These are phyloP conservation scores for Theobroma grandiflorum DNA, from an alignment of 441 rosid genomes.

Conservation along the genomic window DNA sequence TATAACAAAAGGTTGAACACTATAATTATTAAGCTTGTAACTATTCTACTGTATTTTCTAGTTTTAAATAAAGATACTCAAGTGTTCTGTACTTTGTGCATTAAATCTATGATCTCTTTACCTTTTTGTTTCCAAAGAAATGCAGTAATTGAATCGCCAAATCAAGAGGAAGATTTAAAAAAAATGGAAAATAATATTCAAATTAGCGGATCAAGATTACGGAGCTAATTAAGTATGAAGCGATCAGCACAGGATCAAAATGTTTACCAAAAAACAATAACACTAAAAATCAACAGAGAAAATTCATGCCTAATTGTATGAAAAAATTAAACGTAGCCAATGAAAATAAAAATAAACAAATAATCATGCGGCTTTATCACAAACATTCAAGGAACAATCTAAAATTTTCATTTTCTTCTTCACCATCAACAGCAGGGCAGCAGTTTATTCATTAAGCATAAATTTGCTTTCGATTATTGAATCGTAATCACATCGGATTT, in stretches of 20 bases:
- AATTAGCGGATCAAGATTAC: background rate
- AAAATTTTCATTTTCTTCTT: background rate
- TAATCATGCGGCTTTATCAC: background rate
- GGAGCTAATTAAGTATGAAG: background rate
- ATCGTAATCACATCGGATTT: background rate
- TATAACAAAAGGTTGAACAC: background rate
- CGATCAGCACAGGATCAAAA: background rate
- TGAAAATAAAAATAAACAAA: background rate
- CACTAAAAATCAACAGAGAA: background rate
- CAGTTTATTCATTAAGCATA: background rate
- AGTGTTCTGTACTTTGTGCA: background rate
- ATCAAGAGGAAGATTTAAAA: background rate
- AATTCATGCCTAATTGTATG: background rate
- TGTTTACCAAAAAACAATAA: background rate
- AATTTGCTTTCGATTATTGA: background rate
- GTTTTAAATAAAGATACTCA: background rate
- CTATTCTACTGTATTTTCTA: constrained; percentile 4
- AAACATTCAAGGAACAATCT: background rate
- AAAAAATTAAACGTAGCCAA: background rate
- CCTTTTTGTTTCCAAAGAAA: background rate
- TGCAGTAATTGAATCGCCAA: background rate
- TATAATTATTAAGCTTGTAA: constrained; percentile 13
- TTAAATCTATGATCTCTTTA: background rate
- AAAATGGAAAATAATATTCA: background rate
- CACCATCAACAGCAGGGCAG: background rate